Evolutionary conservation across 1,139 yeast genomes (phyloP).

Genomic region (Blastobotrys proliferans): DNA sequence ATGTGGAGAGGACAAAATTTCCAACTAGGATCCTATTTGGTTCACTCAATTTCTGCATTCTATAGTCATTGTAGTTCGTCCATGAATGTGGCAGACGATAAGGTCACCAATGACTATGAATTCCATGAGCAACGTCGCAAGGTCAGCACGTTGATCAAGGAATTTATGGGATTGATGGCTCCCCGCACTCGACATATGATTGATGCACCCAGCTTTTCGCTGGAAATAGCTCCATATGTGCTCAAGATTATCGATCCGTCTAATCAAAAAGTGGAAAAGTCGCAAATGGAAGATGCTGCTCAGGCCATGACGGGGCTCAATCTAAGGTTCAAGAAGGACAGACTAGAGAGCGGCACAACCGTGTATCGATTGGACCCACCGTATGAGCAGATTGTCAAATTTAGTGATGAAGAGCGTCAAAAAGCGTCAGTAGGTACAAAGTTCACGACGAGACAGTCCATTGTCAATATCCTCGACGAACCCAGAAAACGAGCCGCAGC

Average conservation of each 20-base stretch:
- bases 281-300: slow-evolving; percentile 25
- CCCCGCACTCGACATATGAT: slow-evolving; percentile 24
- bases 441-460: slow-evolving; percentile 29
- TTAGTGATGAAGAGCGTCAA: slow-evolving; percentile 25
- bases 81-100: slow-evolving; percentile 36
- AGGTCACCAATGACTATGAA: slow-evolving; percentile 45
- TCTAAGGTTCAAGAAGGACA: slow-evolving; percentile 27
- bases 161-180: slow-evolving; percentile 21
- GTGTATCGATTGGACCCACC: slow-evolving; percentile 36
- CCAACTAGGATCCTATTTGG: slow-evolving; percentile 53
- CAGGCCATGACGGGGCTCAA: slow-evolving; percentile 27
- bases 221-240: slow-evolving; percentile 34
- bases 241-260: slow-evolving; percentile 31
- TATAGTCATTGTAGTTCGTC: slow-evolving; percentile 65
- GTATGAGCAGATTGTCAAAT: slow-evolving; percentile 30
- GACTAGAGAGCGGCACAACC: slow-evolving; percentile 31
- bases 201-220: slow-evolving; percentile 18
- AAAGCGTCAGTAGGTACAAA: slow-evolving; percentile 27
- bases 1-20: slow-evolving; percentile 43
- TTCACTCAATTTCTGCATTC: slow-evolving; percentile 58
- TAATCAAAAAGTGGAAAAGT: slow-evolving; percentile 24
- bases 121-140: slow-evolving; percentile 18
- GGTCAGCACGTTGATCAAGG: slow-evolving; percentile 27
- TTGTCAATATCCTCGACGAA: slow-evolving; percentile 10
- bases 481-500: slow-evolving; percentile 7